These are phyloP conservation scores for Leccinum imitatum DNA, from an alignment of 768 basidiomycete genomes.

Conservation along the genomic window DNA sequence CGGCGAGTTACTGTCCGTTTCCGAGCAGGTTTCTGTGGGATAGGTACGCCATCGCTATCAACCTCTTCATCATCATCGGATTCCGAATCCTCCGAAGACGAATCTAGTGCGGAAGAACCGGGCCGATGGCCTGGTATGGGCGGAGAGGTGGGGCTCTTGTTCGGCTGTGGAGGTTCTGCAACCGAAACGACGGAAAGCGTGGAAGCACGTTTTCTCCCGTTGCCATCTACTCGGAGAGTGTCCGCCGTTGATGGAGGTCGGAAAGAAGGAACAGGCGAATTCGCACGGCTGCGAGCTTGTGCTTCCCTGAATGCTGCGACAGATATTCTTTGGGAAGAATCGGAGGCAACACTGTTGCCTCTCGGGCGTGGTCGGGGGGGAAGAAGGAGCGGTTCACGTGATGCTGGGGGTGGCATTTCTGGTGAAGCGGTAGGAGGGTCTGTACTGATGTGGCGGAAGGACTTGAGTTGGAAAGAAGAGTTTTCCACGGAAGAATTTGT, in stretches of 20 bases:
- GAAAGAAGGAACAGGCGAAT: conserved; percentile 57
- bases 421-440: conserved; percentile 35
- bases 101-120: conserved; percentile 17
- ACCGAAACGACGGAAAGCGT: conserved; percentile 27
- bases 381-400: conserved; percentile 31
- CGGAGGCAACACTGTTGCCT: conserved; percentile 57
- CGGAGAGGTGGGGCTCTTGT: conserved; percentile 9
- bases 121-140: conserved; percentile 13
- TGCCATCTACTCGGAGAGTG: conserved; percentile 29
- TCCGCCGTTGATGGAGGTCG: conserved; percentile 39
- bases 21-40: conserved; percentile 35
- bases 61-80: conserved; percentile 37
- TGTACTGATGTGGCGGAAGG: conserved; percentile 67
- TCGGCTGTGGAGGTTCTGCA: conserved; percentile 14
- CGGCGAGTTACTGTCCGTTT: conserved; percentile 37
- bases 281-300: conserved; percentile 61
- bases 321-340: conserved; percentile 71
- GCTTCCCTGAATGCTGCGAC: conserved; percentile 82
- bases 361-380: conserved; percentile 50
- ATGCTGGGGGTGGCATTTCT: conserved; percentile 28
- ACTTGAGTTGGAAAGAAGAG: conserved; percentile 63
- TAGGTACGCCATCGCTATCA: conserved; percentile 35
- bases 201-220: conserved; percentile 29
- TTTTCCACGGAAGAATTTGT: conserved; percentile 22
- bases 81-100: conserved; percentile 37